Conservation (phyloP, 129 eudicot species). For the Chrysanthemum makinoi region DNA sequence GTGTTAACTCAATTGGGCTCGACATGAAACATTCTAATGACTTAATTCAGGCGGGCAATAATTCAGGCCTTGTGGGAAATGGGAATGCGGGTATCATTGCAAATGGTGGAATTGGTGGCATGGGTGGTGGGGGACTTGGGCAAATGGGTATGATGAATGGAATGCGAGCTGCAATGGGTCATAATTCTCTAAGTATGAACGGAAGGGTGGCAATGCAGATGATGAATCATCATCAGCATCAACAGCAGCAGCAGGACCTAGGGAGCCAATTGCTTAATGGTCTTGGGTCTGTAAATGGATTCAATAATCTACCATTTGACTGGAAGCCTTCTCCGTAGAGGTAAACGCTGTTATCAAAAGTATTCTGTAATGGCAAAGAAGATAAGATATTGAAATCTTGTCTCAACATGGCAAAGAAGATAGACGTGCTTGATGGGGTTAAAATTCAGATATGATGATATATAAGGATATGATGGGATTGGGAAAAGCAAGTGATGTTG, state of each 20-base stretch:
- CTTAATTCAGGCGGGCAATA: constrained; percentile 43
- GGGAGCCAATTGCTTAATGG: constrained; percentile 75
- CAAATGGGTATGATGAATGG: constrained; percentile 73
- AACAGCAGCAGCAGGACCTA: constrained; percentile 57
- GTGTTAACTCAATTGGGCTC: constrained; percentile 40
- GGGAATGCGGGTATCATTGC: constrained; percentile 1
- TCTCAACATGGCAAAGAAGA: constrained; percentile 30
- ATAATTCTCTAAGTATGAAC: constrained; percentile 60
- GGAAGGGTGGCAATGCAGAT: constrained; percentile 80
- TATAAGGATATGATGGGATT: constrained; percentile 18
- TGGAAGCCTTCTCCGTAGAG: constrained; percentile 85
- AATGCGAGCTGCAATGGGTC: constrained; percentile 60
- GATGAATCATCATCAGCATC: constrained; percentile 40
- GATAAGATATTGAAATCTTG: constrained; percentile 19
- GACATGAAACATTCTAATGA: constrained; percentile 67
- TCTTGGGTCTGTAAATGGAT: constrained; percentile 83
- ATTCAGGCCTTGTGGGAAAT: constrained; percentile 50
- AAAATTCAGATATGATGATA: constrained; percentile 12
- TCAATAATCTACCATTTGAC: constrained; percentile 83
- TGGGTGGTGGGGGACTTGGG: constrained; percentile 74
- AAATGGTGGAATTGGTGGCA: constrained; percentile 27
- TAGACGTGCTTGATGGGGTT: constrained; percentile 8
- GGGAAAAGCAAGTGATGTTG: constrained; percentile 26
- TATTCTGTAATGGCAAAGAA: constrained; percentile 24
- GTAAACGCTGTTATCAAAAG: constrained; percentile 2